phyloP scores from a whole-genome alignment of 176 grass and related monocot genomes.

The Oryza australiensis region DNA sequence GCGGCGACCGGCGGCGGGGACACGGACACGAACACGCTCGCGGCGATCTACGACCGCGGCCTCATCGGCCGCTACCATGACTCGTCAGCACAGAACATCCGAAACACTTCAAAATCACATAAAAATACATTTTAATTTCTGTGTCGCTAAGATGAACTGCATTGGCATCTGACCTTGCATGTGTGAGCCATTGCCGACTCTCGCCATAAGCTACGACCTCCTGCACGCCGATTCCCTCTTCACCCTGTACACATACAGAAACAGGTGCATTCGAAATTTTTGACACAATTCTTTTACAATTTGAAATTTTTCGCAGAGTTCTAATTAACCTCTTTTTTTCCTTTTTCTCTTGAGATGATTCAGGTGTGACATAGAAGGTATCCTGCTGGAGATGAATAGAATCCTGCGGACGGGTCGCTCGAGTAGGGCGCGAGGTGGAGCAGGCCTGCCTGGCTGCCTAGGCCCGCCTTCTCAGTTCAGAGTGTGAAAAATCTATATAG shows the following conservation, averaged over 20 bases:
- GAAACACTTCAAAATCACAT: not conserved
- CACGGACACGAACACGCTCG: slow-evolving; percentile 34
- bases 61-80: slow-evolving; percentile 60
- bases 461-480: no score
- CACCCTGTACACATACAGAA: slow-evolving; percentile 51
- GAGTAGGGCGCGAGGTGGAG: no score
- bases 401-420: no score
- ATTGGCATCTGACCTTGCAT: slow-evolving; percentile 13
- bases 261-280: no score
- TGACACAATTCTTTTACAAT: no score
- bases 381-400: no score
- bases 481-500: no score
- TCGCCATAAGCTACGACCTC: slow-evolving; percentile 58
- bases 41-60: slow-evolving; percentile 57
- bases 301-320: no score
- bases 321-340: no score
- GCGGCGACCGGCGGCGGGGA: slow-evolving; percentile 17
- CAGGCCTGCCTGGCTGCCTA: no score
- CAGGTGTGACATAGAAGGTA: no score
- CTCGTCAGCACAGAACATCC: slow-evolving; percentile 26
- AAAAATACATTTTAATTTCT: not conserved
- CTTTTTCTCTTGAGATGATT: no score
- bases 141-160: not conserved
- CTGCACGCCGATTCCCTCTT: slow-evolving; percentile 52
- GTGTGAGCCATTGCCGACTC: slow-evolving; percentile 67